Conservation (phyloP, 805 yeast genomes). For the Dipodascus albidus region DNA sequence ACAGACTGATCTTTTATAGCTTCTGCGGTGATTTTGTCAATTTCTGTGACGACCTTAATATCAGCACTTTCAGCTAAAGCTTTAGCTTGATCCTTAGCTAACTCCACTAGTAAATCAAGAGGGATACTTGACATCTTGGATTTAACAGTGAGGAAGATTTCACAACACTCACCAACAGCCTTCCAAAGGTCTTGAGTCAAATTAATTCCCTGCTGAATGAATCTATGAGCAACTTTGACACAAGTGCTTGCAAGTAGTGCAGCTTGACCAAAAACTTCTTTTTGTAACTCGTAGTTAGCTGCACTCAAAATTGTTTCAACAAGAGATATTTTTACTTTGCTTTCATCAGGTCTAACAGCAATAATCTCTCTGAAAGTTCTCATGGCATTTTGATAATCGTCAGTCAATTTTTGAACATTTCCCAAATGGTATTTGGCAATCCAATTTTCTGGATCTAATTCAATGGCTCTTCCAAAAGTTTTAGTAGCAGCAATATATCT, state of each 20-base stretch:
- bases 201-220: slow-evolving; percentile 28
- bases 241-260: slow-evolving; percentile 36
- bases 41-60: slow-evolving; percentile 1
- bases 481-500: slow-evolving; percentile 76
- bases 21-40: slow-evolving; percentile 3
- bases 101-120: slow-evolving; percentile 17
- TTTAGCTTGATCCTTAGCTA: slow-evolving; percentile 1
- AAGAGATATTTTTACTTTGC: slow-evolving; percentile 38
- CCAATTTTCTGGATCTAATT: slow-evolving; percentile 44
- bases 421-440: slow-evolving; percentile 60
- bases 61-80: slow-evolving; percentile 21
- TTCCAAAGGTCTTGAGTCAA: slow-evolving; percentile 54
- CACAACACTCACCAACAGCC: slow-evolving; percentile 44
- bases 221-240: slow-evolving; percentile 31
- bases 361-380: slow-evolving; percentile 34
- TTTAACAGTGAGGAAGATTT: slow-evolving; percentile 43
- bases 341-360: slow-evolving; percentile 35
- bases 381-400: slow-evolving; percentile 55
- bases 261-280: slow-evolving; percentile 63
- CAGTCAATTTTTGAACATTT: slow-evolving; percentile 46
- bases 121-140: slow-evolving; percentile 44
- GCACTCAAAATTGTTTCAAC: slow-evolving; percentile 47
- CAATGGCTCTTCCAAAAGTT: slow-evolving; percentile 60
- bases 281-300: slow-evolving; percentile 37
- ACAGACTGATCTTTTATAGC: slow-evolving; percentile 13